phyloP scores from a whole-genome alignment of 306 rosid genomes.

The Clitoria ternatea region DNA sequence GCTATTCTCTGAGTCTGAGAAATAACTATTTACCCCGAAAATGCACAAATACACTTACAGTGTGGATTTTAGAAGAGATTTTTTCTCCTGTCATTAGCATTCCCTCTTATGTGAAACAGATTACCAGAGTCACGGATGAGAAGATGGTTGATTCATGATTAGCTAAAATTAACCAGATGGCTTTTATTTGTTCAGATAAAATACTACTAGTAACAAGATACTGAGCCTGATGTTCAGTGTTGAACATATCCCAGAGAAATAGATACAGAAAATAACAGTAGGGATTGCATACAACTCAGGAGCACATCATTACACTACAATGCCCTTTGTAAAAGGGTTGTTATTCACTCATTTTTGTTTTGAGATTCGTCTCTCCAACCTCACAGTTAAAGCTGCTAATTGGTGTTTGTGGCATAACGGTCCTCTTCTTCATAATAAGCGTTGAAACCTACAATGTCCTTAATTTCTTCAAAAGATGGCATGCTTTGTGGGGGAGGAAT shows the following conservation, averaged over 20 bases:
- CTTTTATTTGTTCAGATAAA: neutral
- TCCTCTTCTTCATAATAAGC: conserved; percentile 79
- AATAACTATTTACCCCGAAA: no score
- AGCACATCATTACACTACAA: neutral
- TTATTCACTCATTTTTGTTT: neutral
- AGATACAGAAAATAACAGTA: neutral
- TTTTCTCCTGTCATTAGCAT: no score
- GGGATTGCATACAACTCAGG: no score
- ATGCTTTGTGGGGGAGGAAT: conserved; percentile 82
- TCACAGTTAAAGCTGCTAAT: conserved; percentile 39
- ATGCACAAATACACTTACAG: no score
- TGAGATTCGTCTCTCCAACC: conserved; percentile 26
- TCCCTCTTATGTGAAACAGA: no score
- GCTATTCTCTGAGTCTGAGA: no score
- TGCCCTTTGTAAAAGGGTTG: neutral
- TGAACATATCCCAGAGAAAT: neutral
- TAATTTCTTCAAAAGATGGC: conserved; percentile 82
- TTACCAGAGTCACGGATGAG: no score
- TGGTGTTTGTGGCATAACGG: conserved; percentile 48
- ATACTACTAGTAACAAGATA: neutral
- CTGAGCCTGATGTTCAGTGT: neutral
- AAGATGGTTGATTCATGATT: no score
- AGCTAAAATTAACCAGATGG: neutral
- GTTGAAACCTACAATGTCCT: conserved; percentile 86
- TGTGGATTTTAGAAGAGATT: no score